Evolutionary conservation across 2,329 filamentous ascomycete genomes (phyloP), one percentile per base, ranked within the genome.

Genomic region (Aspergillus felis): DNA sequence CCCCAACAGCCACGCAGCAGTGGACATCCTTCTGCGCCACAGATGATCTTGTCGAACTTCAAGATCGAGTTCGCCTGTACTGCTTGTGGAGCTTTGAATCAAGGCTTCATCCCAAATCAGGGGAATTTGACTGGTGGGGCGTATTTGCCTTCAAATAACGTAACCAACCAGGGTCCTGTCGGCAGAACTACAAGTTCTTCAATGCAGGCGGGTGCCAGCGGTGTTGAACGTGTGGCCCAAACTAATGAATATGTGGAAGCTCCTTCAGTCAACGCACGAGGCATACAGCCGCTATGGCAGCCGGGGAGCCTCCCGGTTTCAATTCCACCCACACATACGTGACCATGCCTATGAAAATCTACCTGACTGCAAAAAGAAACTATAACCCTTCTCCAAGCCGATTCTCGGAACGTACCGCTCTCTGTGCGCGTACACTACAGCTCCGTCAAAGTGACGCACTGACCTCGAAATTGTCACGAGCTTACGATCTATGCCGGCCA

Each of bases 21-120:
- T 54, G 65, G 68, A 22, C 69, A 71, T 52, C 57, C 64, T 44
- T 59, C 61, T 9, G 63, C 66, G 17, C 58, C 72, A 9, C 71
- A 72, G 46, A 60, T 72, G 48, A 61, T 71, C 29, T 61, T 74
- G 5, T 70, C 71, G 9, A 71, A 74, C 44, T 74, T 76, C 56
- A 76, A 74, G 57, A 73, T 76, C 44, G 73, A 75, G 49, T 76
- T 76, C 27, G 72, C 72, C 6, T 76, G 73, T 52, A 72, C 70
- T 6, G 68, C 71, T 1, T 76, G 73, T 48, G 73, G 73, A 25
- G 66, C 70, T 38, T 51, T 74, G 35, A 76, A 76, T 50, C 72
- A 75, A 53, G 71, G 71, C 57, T 74, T 74, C 54, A 70, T 74
- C 25, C 70, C 70, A 32, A 73, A 74, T 25, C 72, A 75, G 29